phyloP scores from a whole-genome alignment of 306 rosid genomes.

The Castanospermum australe region DNA sequence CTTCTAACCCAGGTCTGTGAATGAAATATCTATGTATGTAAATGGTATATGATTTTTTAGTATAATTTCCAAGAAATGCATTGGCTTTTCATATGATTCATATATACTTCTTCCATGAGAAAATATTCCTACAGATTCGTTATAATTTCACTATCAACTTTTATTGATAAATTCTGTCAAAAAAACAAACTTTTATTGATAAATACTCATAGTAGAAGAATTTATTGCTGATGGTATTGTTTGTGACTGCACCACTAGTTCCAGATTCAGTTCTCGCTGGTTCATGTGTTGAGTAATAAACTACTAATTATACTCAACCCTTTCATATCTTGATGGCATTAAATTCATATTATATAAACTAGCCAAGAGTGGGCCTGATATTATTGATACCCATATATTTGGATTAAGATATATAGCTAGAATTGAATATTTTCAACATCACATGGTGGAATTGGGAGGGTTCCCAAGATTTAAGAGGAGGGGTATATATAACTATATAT shows the following conservation, averaged over 20 bases:
- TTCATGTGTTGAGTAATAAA: constrained; percentile 29
- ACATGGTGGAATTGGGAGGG: neutral
- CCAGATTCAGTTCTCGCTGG: constrained; percentile 29
- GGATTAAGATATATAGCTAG: neutral
- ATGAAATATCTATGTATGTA: constrained; percentile 34
- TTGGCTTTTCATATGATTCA: constrained; percentile 34
- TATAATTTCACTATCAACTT: neutral
- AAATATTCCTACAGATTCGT: constrained; percentile 34
- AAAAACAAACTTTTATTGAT: neutral
- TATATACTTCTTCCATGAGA: constrained; percentile 19
- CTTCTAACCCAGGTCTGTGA: constrained; percentile 49
- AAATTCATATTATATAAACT: neutral
- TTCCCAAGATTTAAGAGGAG: neutral
- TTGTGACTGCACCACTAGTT: constrained; percentile 32
- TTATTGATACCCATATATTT: neutral
- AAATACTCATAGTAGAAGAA: neutral
- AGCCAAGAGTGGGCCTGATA: neutral
- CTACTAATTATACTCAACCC: constrained; percentile 7
- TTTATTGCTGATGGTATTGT: constrained; percentile 21
- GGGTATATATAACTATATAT: neutral
- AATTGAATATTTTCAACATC: neutral
- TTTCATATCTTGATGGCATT: constrained; percentile 25
- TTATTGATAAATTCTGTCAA: neutral
- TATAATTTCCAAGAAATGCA: constrained; percentile 18
- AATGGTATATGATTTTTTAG: constrained; percentile 42